Conservation (phyloP, 2,329 filamentous ascomycete species). For the Claviceps quebecensis region DNA sequence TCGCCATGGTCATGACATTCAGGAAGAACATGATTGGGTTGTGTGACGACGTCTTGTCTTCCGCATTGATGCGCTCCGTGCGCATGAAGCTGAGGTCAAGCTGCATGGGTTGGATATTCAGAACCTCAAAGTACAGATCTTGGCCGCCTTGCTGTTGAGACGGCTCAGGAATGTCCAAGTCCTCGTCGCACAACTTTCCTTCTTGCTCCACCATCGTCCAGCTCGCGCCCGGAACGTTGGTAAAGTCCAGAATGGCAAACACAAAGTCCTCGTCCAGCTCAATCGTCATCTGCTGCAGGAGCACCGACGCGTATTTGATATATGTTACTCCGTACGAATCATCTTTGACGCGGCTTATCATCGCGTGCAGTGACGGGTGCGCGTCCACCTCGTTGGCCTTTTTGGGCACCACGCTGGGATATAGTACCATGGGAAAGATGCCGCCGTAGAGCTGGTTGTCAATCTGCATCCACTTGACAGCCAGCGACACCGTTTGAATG, state of each 20-base stretch:
- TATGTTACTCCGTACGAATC: constrained; percentile 96
- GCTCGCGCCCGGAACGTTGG: constrained; percentile 78
- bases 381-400: constrained; percentile 92
- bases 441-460: constrained; percentile 98
- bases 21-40: constrained; percentile 98
- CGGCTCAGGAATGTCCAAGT: constrained; percentile 83
- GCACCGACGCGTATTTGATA: constrained; percentile 90
- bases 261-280: constrained; percentile 98
- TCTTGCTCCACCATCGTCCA: constrained; percentile 58
- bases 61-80: constrained; percentile 89
- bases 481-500: constrained; percentile 80
- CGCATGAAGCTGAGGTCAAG: constrained; percentile 93
- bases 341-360: constrained; percentile 90
- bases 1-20: constrained; percentile 97
- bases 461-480: constrained; percentile 97
- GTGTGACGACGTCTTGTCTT: constrained; percentile 78
- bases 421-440: constrained; percentile 93
- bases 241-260: constrained; percentile 87
- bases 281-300: constrained; percentile 95
- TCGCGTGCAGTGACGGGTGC: constrained; percentile 84
- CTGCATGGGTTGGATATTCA: constrained; percentile 97
- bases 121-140: constrained; percentile 93
- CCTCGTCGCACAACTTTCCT: constrained; percentile 78
- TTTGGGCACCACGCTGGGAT: constrained; percentile 95
- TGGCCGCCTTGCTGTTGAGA: constrained; percentile 71